Percentiles rank a stretch among this genome's conserved stretches.
Conservation (phyloP, 106 monocot species). For the Phalaenopsis aphrodite region DNA sequence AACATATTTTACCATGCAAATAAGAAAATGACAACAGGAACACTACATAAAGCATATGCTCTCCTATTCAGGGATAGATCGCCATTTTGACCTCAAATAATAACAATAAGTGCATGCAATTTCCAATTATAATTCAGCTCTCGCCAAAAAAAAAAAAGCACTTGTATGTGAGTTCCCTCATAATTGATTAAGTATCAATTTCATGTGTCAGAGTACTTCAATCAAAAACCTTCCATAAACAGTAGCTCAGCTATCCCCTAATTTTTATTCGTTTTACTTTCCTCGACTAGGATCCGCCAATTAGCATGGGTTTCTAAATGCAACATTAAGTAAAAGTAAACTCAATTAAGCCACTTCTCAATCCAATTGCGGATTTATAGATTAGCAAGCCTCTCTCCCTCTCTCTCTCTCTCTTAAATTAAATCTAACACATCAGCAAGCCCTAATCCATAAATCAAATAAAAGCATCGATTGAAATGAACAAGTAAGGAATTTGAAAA, state of each 20-base stretch:
- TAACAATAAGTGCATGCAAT: background rate
- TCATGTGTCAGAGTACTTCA: background rate
- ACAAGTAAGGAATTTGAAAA: background rate
- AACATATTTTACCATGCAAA: background rate
- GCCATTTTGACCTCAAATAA: background rate
- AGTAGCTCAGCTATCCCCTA: too few species aligned
- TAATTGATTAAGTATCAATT: background rate
- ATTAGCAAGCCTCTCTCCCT: background rate
- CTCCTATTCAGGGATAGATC: background rate
- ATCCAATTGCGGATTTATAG: background rate
- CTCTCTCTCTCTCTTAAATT: background rate
- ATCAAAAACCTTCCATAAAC: too few species aligned
- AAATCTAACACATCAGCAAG: background rate
- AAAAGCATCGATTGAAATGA: background rate
- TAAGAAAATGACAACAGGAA: background rate
- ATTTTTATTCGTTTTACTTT: too few species aligned
- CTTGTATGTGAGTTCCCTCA: background rate
- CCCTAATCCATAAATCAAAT: background rate
- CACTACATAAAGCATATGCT: background rate
- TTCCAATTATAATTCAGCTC: background rate
- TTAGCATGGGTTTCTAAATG: background rate
- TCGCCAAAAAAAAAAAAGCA: background rate
- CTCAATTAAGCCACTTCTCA: background rate
- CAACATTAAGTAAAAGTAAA: background rate
- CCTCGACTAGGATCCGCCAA: background rate